These are phyloP conservation scores for Botrytis deweyae DNA, from an alignment of 2,329 filamentous ascomycete genomes.

Conservation along the genomic window DNA sequence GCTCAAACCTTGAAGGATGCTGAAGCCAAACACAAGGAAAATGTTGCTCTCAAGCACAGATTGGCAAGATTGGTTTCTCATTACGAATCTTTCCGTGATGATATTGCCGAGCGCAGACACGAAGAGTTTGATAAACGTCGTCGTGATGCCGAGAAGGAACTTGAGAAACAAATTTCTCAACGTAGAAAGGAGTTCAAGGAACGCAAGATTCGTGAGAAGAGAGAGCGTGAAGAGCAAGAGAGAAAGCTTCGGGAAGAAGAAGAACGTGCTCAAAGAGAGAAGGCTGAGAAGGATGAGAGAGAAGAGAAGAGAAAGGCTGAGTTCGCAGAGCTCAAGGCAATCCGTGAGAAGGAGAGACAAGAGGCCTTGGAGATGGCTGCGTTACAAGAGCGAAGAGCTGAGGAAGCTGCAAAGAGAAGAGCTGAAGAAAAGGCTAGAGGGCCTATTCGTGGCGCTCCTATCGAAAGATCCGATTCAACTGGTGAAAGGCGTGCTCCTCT, in stretches of 20 bases:
- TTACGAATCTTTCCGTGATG: conserved; percentile 81
- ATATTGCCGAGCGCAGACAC: conserved; percentile 81
- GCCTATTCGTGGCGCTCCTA: conserved; percentile 44
- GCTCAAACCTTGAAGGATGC: conserved; percentile 75
- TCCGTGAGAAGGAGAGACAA: conserved; percentile 66
- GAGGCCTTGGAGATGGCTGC: conserved; percentile 64
- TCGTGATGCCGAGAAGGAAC: conserved; percentile 85
- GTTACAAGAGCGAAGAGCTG: conserved; percentile 77
- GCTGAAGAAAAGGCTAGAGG: conserved; percentile 53
- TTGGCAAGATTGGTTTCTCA: conserved; percentile 78
- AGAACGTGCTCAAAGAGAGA: conserved; percentile 76
- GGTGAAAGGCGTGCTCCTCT: conserved; percentile 44
- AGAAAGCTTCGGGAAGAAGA: conserved; percentile 77
- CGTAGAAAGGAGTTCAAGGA: conserved; percentile 89
- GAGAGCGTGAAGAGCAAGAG: conserved; percentile 82
- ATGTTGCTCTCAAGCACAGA: conserved; percentile 90
- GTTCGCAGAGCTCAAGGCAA: conserved; percentile 64
- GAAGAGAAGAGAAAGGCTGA: conserved; percentile 78
- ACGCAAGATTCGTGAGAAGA: conserved; percentile 76
- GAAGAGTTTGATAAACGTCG: conserved; percentile 95
- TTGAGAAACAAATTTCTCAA: conserved; percentile 85
- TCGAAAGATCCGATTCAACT: conserved; percentile 41
- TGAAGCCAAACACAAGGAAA: conserved; percentile 86
- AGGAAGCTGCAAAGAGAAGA: conserved; percentile 78
- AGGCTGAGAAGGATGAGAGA: conserved; percentile 75